Evolutionary conservation across 2,329 filamentous ascomycete genomes (phyloP), one percentile per base, ranked within the genome.

Genomic region (Pseudogymnoascus sp.): DNA sequence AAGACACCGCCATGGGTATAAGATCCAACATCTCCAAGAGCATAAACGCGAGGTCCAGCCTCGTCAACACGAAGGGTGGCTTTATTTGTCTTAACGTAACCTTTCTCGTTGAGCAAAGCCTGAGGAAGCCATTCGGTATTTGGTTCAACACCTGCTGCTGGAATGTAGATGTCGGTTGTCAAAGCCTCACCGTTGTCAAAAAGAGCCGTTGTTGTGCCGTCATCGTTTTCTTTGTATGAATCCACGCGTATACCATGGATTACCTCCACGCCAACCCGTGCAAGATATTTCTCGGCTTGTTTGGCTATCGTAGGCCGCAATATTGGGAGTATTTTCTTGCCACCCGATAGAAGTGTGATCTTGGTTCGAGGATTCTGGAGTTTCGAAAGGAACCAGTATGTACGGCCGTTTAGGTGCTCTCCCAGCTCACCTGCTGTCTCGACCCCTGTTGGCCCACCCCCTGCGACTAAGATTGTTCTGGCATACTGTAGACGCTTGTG

Each of bases 381-480:
- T n/a, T 64, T 69, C 5, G 69, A 70, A 41, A 49, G 66, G 62
- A 77, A 72, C 67, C 69, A 72, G 5, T 76, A 72, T 0, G 74
- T 66, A 1, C 70, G 71, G 1, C 79, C 77, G 62, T 82, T 82
- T 16, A 82, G 71, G 66, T 76, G 71, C 63, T 81, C 77, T 25
- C 78, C 80, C 0, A 80, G 69, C 63, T 80, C 77, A n/a, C 79
- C 78, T 0, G 78, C 77, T 2, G 71, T 71, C 63, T 79, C 78
- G 14, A 79, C 66, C 6, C 75, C 75, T 0, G 74, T 66, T 5
- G 75, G 72, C 1, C 75, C 75, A 11, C 73, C 75, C n/a, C 75
- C 75, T 1, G 69, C 69, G 28, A 80, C 71, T 4, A 79, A 68
- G 28, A 80, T 77, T 9, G 55, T 71, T 19, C 72, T 75, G 2